phyloP scores from a whole-genome alignment of 306 rosid species.

The Hippophae rhamnoides region DNA sequence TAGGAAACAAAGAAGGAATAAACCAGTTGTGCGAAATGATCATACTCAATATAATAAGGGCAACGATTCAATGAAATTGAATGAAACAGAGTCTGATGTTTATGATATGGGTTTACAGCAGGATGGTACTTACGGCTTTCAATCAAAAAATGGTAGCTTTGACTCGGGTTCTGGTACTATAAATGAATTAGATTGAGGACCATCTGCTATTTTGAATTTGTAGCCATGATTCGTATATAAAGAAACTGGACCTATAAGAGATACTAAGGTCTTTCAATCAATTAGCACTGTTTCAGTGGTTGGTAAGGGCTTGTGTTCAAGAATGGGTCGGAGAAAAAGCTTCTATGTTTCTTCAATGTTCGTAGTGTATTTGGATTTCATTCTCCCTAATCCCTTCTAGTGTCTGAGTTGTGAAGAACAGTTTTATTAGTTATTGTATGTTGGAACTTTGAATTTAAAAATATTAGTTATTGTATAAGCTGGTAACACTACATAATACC shows the following conservation, averaged over 20 bases:
- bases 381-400: no score
- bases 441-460: no score
- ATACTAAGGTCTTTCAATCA: not conserved
- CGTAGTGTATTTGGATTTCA: no score
- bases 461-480: no score
- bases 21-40: constrained; percentile 14
- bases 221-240: not conserved
- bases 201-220: not conserved
- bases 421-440: no score
- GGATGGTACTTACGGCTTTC: constrained; percentile 58
- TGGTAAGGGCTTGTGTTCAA: not conserved
- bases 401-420: no score
- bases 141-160: constrained; percentile 22
- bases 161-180: not conserved
- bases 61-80: constrained; percentile 22
- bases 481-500: no score
- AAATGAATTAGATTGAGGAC: not conserved
- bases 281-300: not conserved
- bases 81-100: constrained; percentile 36
- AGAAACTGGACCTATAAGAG: not conserved
- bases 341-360: no score
- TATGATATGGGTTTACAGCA: constrained; percentile 65
- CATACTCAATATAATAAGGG: constrained; percentile 12
- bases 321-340: no score
- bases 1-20: constrained; percentile 28